These are phyloP conservation scores for Podospora pseudoanserina DNA, from an alignment of 495 filamentous ascomycete genomes.

Conservation along the genomic window DNA sequence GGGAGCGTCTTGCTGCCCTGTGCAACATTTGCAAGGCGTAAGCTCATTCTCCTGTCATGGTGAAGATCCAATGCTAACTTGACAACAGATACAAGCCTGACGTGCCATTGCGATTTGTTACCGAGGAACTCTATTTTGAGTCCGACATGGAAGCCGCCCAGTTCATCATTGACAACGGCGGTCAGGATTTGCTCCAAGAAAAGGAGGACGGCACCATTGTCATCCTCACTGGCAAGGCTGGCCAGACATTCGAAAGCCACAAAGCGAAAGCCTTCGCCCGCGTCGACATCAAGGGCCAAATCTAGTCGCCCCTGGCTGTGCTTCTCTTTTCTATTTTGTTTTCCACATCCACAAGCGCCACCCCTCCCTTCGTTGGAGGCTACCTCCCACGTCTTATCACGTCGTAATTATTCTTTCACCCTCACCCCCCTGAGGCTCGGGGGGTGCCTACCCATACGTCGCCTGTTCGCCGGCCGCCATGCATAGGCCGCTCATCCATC, in stretches of 20 bases:
- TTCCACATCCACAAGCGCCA: background rate
- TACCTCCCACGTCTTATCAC: background rate
- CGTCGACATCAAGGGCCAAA: slow-evolving; percentile 96
- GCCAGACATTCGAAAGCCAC: slow-evolving; percentile 65
- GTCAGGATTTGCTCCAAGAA: slow-evolving; percentile 74
- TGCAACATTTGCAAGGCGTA: slow-evolving; percentile 91
- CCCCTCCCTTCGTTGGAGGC: background rate
- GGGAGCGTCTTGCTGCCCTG: slow-evolving; percentile 87
- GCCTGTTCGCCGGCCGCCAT: background rate
- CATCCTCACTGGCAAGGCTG: slow-evolving; percentile 73
- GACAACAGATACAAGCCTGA: slow-evolving; percentile 77
- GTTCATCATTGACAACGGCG: slow-evolving; percentile 77
- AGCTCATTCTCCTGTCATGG: slow-evolving; percentile 39
- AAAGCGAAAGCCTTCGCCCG: slow-evolving; percentile 69
- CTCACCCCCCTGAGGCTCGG: background rate
- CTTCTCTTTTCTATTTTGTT: slow-evolving; percentile 9
- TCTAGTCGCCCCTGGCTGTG: slow-evolving; percentile 41
- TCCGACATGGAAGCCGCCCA: slow-evolving; percentile 83
- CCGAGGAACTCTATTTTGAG: slow-evolving; percentile 93
- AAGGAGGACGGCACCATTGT: slow-evolving; percentile 64
- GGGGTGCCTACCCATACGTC: background rate
- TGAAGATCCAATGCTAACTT: slow-evolving; percentile 33
- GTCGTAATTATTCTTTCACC: background rate
- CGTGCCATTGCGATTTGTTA: slow-evolving; percentile 84
- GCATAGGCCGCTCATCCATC: too few species aligned